A percentile compares a stretch with the other conserved stretches of the same genome.
phyloP scores from a whole-genome alignment of 208 protist genomes.

The Leishmania braziliensis region DNA sequence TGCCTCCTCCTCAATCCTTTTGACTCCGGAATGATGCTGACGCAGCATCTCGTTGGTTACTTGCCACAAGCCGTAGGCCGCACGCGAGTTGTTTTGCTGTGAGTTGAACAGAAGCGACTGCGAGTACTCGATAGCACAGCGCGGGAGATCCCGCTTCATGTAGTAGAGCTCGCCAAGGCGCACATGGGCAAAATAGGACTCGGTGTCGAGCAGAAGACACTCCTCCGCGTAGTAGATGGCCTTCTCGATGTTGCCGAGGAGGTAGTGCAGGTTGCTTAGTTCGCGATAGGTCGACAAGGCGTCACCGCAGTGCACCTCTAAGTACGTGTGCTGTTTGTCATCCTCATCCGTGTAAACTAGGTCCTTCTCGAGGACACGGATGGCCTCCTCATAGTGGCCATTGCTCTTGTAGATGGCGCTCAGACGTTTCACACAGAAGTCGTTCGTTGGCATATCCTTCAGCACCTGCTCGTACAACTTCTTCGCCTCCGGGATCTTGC shows the following conservation, averaged over 20 bases:
- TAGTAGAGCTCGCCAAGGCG: slow-evolving; percentile 81
- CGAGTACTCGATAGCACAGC: slow-evolving; percentile 63
- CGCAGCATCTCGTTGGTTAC: slow-evolving; percentile 56
- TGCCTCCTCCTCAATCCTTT: slow-evolving; percentile 41
- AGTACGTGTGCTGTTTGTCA: slow-evolving; percentile 58
- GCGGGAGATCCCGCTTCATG: slow-evolving; percentile 58
- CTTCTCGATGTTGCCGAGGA: slow-evolving; percentile 47
- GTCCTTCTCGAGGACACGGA: slow-evolving; percentile 67
- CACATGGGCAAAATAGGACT: slow-evolving; percentile 60
- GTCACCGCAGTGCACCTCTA: slow-evolving; percentile 70
- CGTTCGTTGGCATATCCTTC: slow-evolving; percentile 61
- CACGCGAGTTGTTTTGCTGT: slow-evolving; percentile 74
- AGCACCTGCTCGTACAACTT: slow-evolving; percentile 60
- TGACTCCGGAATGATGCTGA: slow-evolving; percentile 36
- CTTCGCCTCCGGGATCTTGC: slow-evolving; percentile 57
- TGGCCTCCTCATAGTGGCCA: slow-evolving; percentile 71
- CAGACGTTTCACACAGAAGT: slow-evolving; percentile 71
- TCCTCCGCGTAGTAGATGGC: slow-evolving; percentile 83
- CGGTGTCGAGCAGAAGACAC: slow-evolving; percentile 48
- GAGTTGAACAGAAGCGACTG: slow-evolving; percentile 81
- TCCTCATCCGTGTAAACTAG: slow-evolving; percentile 76
- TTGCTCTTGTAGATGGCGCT: slow-evolving; percentile 75
- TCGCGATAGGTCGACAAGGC: slow-evolving; percentile 49
- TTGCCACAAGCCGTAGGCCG: slow-evolving; percentile 80
- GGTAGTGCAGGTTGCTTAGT: slow-evolving; percentile 75